Base-by-base conservation (phyloP, 2,329 filamentous ascomycete species). In the Byssoonygena ceratinophila region DNA sequence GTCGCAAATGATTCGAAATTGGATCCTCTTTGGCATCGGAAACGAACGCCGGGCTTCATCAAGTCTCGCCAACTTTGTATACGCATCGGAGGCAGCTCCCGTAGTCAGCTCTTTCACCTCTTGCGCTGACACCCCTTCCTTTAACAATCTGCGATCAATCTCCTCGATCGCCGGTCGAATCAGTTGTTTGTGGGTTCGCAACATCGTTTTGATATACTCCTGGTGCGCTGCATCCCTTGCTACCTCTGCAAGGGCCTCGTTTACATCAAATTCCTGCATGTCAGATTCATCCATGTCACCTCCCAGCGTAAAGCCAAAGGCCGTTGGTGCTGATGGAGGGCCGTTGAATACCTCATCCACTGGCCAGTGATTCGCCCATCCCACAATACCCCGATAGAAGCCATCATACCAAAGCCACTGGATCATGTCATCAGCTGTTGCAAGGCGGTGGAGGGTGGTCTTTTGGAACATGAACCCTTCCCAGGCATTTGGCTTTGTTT, bases 381-480 rank as follows among this genome's bases (percentile, higher is more conserved):
- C 57, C 12, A 58, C 46, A 7, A 54, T 12, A 16, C 49, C 48
- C 18, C 39, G 44, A 44, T 56, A 51, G 34, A 55, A 53, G 4
- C 57, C 55, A 27, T 58, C 53, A 5, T 52, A 37, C 34, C 52
- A 46, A n/a, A 57, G 52, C 55, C 55, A 57, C 4, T 53, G n/a
- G 20, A 57, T 47, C 57, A 57, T 58, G 20, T 58, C 51, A 5
- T 54, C 37, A 2, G 52, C 55, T 9, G 51, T 58, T 8, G 53
- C 47, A 1, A 3, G 7, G 1, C 37, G 11, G 20, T 16, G 25
- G 12, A 11, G 18, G 16, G 16, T 34, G 6, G 29, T n/a, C n/a
- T n/a, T n/a, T n/a, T n/a, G n/a, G n/a, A n/a, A n/a, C n/a, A n/a
- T n/a, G n/a, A n/a, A n/a, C n/a, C n/a, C n/a, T n/a, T n/a, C n/a